Conservation (phyloP, 768 basidiomycete species). For the Leccinum sublutescens region DNA sequence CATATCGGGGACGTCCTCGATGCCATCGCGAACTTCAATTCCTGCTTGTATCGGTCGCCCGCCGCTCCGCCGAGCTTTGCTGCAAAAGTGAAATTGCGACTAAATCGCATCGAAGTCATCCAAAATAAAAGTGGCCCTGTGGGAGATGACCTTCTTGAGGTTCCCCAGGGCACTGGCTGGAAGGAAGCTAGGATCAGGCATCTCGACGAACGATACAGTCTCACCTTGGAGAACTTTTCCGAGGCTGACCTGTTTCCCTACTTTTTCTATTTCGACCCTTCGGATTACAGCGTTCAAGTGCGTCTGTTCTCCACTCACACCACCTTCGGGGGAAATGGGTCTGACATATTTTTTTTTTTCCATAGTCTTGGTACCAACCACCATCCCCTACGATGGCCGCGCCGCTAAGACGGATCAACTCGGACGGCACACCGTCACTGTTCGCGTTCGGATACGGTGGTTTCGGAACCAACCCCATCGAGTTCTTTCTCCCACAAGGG, state of each 20-base stretch:
- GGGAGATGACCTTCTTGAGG: constrained; percentile 11
- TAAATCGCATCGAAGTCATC: constrained; percentile 8
- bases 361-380: constrained; percentile 20
- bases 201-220: constrained; percentile 10
- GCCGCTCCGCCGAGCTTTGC: constrained; percentile 6
- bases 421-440: constrained; percentile 7
- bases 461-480: constrained; percentile 19
- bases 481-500: constrained; percentile 12
- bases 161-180: background rate
- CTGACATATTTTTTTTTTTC: background rate
- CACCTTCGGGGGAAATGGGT: background rate
- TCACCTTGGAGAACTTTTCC: constrained; percentile 20
- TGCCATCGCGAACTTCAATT: constrained; percentile 19
- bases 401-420: constrained; percentile 5
- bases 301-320: background rate
- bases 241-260: constrained; percentile 21
- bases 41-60: constrained; percentile 17
- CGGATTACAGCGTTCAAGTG: constrained; percentile 19
- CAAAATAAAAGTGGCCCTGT: constrained; percentile 1
- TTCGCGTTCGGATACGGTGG: constrained; percentile 22
- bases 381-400: constrained; percentile 1
- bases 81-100: constrained; percentile 12
- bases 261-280: constrained; percentile 26
- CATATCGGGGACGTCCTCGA: constrained; percentile 9
- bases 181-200: constrained; percentile 15